Evolutionary conservation across 1,284 basidiomycete genomes (phyloP).

Genomic region (Ustilago tritici): DNA sequence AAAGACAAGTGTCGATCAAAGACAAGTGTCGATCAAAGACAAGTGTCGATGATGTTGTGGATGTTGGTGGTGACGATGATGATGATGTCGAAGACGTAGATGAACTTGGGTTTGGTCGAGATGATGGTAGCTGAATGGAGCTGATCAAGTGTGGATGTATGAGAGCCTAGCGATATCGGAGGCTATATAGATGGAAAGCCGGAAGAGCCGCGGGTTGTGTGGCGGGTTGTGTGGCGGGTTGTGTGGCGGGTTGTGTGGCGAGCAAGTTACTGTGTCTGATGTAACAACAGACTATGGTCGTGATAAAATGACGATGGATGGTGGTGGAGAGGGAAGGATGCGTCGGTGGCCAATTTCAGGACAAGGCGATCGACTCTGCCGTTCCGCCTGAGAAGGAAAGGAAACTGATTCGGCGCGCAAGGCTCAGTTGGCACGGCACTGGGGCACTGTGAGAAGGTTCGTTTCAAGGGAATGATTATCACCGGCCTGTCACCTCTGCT

Average conservation of each 20-base stretch:
- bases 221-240: not conserved
- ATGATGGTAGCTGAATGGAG: constrained; percentile 34
- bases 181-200: constrained; percentile 27
- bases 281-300: constrained; percentile 18
- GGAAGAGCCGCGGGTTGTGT: constrained; percentile 23
- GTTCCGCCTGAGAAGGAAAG: not conserved
- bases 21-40: not conserved
- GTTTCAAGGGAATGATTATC: not conserved
- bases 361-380: constrained; percentile 1
- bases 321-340: constrained; percentile 32
- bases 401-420: constrained; percentile 6
- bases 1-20: not conserved
- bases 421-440: constrained; percentile 12
- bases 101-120: constrained; percentile 5
- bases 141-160: constrained; percentile 9
- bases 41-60: not conserved
- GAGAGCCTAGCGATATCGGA: constrained; percentile 57
- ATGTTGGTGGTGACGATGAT: not conserved
- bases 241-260: not conserved
- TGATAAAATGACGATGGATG: constrained; percentile 23
- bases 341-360: not conserved
- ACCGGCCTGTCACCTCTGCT: not conserved
- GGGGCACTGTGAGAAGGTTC: not conserved
- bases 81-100: not conserved
- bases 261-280: constrained; percentile 4